A percentile compares a stretch with the other conserved stretches of the same genome.
Evolutionary conservation across 305 asterid species (phyloP).

Genomic region (Fraxinus floribunda): DNA sequence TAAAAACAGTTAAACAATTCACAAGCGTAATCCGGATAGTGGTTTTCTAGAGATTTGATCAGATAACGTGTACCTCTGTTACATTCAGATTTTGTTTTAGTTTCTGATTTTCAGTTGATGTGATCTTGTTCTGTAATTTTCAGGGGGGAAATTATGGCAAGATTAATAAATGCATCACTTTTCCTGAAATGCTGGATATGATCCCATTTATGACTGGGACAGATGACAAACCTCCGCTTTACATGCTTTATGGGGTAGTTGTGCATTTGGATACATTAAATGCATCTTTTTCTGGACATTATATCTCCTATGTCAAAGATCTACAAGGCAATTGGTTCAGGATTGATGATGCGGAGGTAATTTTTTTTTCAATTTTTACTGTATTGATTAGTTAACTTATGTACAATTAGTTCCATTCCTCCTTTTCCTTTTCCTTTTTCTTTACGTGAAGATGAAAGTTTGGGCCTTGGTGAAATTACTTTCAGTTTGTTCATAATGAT

Average conservation of each 20-base stretch:
- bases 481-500: background rate
- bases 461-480: background rate
- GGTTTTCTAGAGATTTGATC: background rate
- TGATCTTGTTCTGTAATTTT: constrained; percentile 19
- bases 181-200: constrained; percentile 82
- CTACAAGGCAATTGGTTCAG: constrained; percentile 72
- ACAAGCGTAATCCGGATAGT: background rate
- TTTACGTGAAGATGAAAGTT: background rate
- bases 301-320: constrained; percentile 71
- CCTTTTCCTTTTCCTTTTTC: background rate
- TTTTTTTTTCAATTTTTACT: background rate
- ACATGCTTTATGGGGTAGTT: constrained; percentile 79
- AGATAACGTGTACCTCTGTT: background rate
- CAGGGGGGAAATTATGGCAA: constrained; percentile 90
- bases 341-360: constrained; percentile 77
- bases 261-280: constrained; percentile 75
- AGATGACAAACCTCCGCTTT: constrained; percentile 74
- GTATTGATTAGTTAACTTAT: background rate
- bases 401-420: background rate
- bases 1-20: background rate
- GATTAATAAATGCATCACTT: constrained; percentile 74
- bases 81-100: background rate
- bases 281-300: constrained; percentile 83
- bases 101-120: constrained; percentile 12
- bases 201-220: constrained; percentile 76